A percentile compares a stretch with the other conserved stretches of the same genome.
Conservation (phyloP, 495 filamentous ascomycete species). For the Penicillium herquei region DNA sequence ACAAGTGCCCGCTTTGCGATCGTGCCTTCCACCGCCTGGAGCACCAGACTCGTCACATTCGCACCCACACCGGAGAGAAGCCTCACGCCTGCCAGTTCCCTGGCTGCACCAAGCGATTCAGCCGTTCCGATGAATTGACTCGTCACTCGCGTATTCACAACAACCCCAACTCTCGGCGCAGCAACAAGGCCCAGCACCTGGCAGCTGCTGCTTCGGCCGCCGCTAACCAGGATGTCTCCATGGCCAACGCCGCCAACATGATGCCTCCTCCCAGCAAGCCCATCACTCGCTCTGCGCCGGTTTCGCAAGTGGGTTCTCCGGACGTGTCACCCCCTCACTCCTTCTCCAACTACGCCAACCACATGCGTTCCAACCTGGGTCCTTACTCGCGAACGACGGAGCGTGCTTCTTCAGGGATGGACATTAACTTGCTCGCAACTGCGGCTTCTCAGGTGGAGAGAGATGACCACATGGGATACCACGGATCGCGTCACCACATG, state of each 20-base stretch:
- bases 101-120: constrained; percentile 97
- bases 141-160: constrained; percentile 97
- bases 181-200: constrained; percentile 78
- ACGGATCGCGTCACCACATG: constrained; percentile 47
- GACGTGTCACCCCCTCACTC: constrained; percentile 95
- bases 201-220: constrained; percentile 56
- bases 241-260: constrained; percentile 51
- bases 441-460: constrained; percentile 87
- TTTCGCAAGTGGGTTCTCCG: constrained; percentile 84
- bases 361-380: constrained; percentile 59
- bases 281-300: constrained; percentile 80
- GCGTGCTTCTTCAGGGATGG: constrained; percentile 55
- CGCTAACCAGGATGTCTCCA: constrained; percentile 48
- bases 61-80: constrained; percentile 98
- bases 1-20: constrained; percentile 98
- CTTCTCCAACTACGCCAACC: constrained; percentile 71
- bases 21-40: constrained; percentile 98
- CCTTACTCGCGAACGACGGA: constrained; percentile 60
- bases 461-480: constrained; percentile 58
- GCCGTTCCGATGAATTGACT: constrained; percentile 93
- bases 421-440: constrained; percentile 87
- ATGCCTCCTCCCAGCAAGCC: constrained; percentile 77
- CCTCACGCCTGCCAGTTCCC: constrained; percentile 93
- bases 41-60: constrained; percentile 96
- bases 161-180: constrained; percentile 94